Conservation (phyloP, 2,329 filamentous ascomycete genomes). For the Oidium heveae region DNA sequence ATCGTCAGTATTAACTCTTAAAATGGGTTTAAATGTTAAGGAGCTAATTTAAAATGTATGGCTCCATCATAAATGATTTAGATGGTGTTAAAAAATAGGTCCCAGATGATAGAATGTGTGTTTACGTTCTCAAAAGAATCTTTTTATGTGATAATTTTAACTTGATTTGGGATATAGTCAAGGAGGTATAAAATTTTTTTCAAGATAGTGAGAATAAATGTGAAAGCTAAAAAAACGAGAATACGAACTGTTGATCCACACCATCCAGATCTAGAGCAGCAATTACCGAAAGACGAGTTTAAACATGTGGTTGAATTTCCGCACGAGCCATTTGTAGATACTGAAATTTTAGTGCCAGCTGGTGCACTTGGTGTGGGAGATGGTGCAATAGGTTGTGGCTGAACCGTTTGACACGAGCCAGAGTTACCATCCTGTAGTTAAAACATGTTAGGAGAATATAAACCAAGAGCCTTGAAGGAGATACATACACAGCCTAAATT, state of each 20-base stretch:
- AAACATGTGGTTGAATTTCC: conserved; percentile 8
- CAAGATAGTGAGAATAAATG: neutral
- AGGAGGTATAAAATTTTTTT: too few relatives aligned
- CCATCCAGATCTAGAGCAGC: conserved; percentile 13
- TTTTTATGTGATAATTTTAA: too few relatives aligned
- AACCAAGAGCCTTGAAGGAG: neutral
- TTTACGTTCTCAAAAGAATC: too few relatives aligned
- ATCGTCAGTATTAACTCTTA: neutral
- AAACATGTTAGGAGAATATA: neutral
- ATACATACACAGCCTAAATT: neutral
- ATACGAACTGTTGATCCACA: conserved; percentile 8
- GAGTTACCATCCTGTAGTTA: neutral
- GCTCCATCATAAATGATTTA: neutral
- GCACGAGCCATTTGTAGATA: conserved; percentile 5
- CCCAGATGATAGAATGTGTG: too few relatives aligned
- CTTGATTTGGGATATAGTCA: neutral
- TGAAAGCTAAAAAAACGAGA: neutral
- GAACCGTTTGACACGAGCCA: neutral
- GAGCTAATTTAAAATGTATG: neutral
- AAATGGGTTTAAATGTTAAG: neutral
- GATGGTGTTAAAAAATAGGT: too few relatives aligned
- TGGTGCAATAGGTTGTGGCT: neutral
- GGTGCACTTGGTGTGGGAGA: neutral
- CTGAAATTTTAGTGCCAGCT: neutral
- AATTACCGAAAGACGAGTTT: conserved; percentile 8